A percentile compares a stretch with the other conserved stretches of the same genome.
phyloP scores from a whole-genome alignment of 768 basidiomycete species.

The Auricularia sp. region DNA sequence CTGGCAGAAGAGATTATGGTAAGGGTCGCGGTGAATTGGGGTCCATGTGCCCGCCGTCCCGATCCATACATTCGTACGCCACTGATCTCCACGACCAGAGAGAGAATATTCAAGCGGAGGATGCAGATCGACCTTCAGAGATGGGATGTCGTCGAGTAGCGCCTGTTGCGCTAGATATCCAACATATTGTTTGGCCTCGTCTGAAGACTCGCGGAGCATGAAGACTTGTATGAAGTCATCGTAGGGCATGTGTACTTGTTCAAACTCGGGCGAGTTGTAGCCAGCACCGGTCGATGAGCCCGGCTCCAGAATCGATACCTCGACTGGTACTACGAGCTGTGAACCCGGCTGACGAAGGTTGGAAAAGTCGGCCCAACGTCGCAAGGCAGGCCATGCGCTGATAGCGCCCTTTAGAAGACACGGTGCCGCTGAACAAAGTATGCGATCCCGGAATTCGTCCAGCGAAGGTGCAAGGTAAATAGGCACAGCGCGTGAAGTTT shows the following conservation, averaged over 20 bases:
- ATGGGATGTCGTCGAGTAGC: not conserved
- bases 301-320: not conserved
- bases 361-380: not conserved
- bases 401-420: not conserved
- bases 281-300: not conserved
- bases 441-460: conserved; percentile 1
- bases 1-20: too few species aligned
- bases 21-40: too few species aligned
- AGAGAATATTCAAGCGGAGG: not conserved
- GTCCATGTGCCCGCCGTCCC: too few species aligned
- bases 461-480: not conserved
- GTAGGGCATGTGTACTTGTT: not conserved
- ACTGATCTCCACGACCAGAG: not conserved
- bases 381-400: not conserved
- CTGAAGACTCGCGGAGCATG: not conserved
- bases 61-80: too few species aligned
- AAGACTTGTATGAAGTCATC: not conserved
- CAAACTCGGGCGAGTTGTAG: not conserved
- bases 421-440: not conserved
- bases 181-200: not conserved
- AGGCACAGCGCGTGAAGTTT: not conserved
- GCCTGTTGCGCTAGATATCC: not conserved
- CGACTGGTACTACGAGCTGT: not conserved
- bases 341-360: not conserved
- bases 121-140: not conserved